Percentiles rank a stretch among this genome's conserved stretches.
phyloP scores from a whole-genome alignment of 1,139 yeast genomes.

The Schwanniomyces etchellsii region DNA sequence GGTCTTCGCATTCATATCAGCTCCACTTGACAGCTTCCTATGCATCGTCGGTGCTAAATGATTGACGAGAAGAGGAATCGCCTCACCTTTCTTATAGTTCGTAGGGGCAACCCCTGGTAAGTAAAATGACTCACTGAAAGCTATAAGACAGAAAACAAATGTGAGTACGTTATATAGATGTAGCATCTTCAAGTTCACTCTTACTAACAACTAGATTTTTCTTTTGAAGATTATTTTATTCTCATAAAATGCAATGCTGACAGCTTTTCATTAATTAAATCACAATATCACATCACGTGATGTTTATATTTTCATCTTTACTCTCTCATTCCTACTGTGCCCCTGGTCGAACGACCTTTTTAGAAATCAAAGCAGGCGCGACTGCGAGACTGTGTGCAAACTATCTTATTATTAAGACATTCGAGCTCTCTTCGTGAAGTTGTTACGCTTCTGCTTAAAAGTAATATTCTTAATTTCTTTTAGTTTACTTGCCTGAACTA shows the following conservation, averaged over 20 bases:
- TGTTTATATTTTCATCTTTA: too few species aligned
- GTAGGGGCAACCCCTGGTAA: slow-evolving; percentile 96
- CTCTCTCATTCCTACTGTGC: too few species aligned
- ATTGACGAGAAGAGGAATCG: slow-evolving; percentile 76
- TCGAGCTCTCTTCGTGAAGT: slow-evolving; percentile 10
- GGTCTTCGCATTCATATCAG: slow-evolving; percentile 34
- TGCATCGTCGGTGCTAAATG: slow-evolving; percentile 79
- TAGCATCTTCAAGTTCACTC: slow-evolving; percentile 10
- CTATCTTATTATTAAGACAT: too few species aligned
- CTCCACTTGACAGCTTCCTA: slow-evolving; percentile 27
- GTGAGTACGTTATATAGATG: too few species aligned
- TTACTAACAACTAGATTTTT: background rate
- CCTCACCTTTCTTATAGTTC: slow-evolving; percentile 67
- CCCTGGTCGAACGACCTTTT: too few species aligned
- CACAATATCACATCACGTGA: too few species aligned
- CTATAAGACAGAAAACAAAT: slow-evolving; percentile 11
- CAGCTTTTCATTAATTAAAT: too few species aligned
- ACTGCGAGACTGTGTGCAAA: too few species aligned
- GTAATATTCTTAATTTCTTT: slow-evolving; percentile 43
- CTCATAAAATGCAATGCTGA: background rate
- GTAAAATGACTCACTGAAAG: slow-evolving; percentile 55
- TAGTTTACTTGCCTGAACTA: slow-evolving; percentile 36
- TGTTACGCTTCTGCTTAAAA: slow-evolving; percentile 21
- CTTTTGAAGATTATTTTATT: background rate
- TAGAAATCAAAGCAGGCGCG: too few species aligned